These are phyloP conservation scores for Fusarium sacchari DNA, from an alignment of 2,329 filamentous ascomycete species.

Conservation along the genomic window DNA sequence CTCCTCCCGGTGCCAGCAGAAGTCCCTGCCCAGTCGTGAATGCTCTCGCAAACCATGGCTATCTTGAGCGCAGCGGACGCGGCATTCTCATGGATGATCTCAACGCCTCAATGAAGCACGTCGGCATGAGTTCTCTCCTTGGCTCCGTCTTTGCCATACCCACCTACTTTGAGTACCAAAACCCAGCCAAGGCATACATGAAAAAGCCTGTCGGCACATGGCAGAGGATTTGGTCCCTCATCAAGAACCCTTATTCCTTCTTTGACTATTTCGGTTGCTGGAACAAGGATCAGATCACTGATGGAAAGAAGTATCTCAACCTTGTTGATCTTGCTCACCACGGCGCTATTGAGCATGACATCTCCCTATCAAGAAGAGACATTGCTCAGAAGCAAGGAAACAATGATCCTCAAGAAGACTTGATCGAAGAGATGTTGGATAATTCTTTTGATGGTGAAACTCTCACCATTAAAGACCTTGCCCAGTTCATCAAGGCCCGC, in stretches of 20 bases:
- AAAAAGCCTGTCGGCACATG: background rate
- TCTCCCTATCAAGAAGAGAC: slow-evolving; percentile 10
- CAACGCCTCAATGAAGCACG: slow-evolving; percentile 10
- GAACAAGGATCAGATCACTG: background rate
- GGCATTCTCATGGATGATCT: slow-evolving; percentile 4
- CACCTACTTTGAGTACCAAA: slow-evolving; percentile 19
- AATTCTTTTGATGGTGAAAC: background rate
- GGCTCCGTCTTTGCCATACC: slow-evolving; percentile 19
- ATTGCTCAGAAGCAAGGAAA: slow-evolving; percentile 2
- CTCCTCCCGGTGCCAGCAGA: slow-evolving; percentile 10
- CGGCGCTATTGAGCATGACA: slow-evolving; percentile 18
- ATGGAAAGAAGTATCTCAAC: slow-evolving; percentile 15
- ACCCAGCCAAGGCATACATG: background rate
- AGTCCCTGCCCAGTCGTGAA: slow-evolving; percentile 18
- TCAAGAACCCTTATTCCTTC: slow-evolving; percentile 12
- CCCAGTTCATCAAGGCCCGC: slow-evolving; percentile 4
- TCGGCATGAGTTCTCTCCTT: slow-evolving; percentile 16
- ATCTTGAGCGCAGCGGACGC: slow-evolving; percentile 8
- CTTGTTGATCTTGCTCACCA: slow-evolving; percentile 5
- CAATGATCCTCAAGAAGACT: slow-evolving; percentile 6
- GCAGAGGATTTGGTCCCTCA: slow-evolving; percentile 6
- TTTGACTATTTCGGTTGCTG: slow-evolving; percentile 20
- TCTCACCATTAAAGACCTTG: background rate
- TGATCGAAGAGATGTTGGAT: background rate
- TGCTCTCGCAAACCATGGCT: slow-evolving; percentile 21